These are phyloP conservation scores for Pythium aquatile DNA, from an alignment of 352 stramenopile genomes.

Conservation along the genomic window DNA sequence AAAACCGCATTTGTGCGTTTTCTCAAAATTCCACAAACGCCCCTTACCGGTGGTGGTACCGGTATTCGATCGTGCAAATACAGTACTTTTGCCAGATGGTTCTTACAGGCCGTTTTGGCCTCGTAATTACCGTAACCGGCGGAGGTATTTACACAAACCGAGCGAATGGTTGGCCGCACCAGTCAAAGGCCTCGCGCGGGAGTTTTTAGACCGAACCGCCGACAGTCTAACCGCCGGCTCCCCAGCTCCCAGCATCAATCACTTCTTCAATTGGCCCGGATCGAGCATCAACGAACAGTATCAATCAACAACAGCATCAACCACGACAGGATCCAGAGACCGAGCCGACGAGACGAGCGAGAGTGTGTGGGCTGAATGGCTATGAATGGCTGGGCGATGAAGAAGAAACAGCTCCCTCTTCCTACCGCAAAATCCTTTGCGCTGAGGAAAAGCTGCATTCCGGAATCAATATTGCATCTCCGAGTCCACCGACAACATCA, in stretches of 20 bases:
- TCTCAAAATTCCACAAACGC: conserved; percentile 1
- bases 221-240: neutral
- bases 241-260: conserved; percentile 1
- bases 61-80: neutral
- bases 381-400: conserved; percentile 52
- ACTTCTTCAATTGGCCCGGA: conserved; percentile 18
- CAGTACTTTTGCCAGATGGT: conserved; percentile 4
- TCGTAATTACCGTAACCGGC: neutral
- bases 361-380: conserved; percentile 14
- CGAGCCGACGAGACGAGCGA: neutral
- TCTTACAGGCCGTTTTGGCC: neutral
- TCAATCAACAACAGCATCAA: conserved; percentile 1
- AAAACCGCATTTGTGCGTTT: conserved; percentile 6
- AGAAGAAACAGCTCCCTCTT: conserved; percentile 88
- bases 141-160: neutral
- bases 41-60: neutral
- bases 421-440: conserved; percentile 54
- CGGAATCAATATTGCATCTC: conserved; percentile 89
- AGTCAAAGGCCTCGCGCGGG: neutral
- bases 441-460: conserved; percentile 84
- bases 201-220: conserved; percentile 3
- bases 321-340: no score
- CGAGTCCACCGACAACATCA: conserved; percentile 48
- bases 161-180: conserved; percentile 1
- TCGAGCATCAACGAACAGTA: neutral